These are phyloP conservation scores for Cystoderma amianthinum DNA, from an alignment of 768 basidiomycete species.

Conservation along the genomic window DNA sequence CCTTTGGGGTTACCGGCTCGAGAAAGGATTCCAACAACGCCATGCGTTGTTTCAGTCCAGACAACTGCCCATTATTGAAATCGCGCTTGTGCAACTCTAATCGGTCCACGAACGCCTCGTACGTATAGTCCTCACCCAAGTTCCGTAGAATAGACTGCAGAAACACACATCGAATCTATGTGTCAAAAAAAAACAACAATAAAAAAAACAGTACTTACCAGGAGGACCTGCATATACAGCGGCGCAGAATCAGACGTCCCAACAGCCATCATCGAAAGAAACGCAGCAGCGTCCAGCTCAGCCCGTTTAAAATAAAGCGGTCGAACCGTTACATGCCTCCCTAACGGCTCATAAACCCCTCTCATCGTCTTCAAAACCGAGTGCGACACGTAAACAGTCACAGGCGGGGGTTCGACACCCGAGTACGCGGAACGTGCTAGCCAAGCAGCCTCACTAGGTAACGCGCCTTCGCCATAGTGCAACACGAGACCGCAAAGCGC, in stretches of 20 bases:
- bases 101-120: conserved; percentile 36
- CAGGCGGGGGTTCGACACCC: conserved; percentile 21
- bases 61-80: conserved; percentile 50
- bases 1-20: conserved; percentile 13
- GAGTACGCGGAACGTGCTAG: conserved; percentile 28
- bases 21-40: conserved; percentile 55
- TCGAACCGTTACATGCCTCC: conserved; percentile 39
- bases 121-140: conserved; percentile 54
- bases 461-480: conserved; percentile 61
- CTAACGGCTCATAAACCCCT: conserved; percentile 47
- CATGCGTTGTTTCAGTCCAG: conserved; percentile 57
- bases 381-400: conserved; percentile 51
- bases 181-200: neutral
- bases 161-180: neutral
- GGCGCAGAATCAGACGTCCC: conserved; percentile 56
- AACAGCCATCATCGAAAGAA: conserved; percentile 71
- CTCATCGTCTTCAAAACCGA: conserved; percentile 58
- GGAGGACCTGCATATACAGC: conserved; percentile 60
- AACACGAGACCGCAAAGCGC: conserved; percentile 59
- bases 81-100: conserved; percentile 38
- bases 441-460: conserved; percentile 69
- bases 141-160: conserved; percentile 51
- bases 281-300: conserved; percentile 66
- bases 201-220: conserved; percentile 33
- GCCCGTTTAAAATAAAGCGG: conserved; percentile 48